Evolutionary conservation across 805 yeast genomes (phyloP), one percentile per base, ranked within the genome.

Genomic region (Clavispora carvajalis): DNA sequence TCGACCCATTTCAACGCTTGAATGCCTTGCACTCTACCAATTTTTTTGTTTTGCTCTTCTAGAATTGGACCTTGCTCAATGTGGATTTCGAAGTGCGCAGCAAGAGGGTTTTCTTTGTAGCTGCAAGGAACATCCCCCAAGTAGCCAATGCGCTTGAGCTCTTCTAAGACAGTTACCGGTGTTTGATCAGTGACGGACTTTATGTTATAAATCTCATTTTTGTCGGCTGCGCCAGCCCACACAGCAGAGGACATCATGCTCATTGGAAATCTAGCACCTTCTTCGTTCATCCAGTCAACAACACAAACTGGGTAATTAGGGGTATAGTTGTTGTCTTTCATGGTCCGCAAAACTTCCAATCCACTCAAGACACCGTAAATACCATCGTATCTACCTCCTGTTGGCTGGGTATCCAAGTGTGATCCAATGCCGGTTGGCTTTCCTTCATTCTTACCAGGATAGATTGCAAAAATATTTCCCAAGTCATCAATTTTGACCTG

Each of bases 371-470:
- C 88, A 15, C 90, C 90, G 26, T 71, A 67, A 29, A 82, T 77
- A 34, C 89, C 90, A 53, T 82, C 90, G 51, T 82, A 82, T 44
- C 86, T 67, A 9, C 90, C 89, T 29, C 89, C 90, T 7, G 82
- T 79, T 22, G 89, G 89, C 59, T 82, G 89, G 1, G 90, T 82
- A 51, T 82, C 90, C 42, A 82, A 61, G 58, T 82, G 89, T 0
- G 87, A 80, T 0, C 89, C 89, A 44, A 82, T 79, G 12, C 77
- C 86, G 1, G 80, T 80, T 12, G 88, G 83, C 3, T 69, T 57
- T 1, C 68, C 71, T 1, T 39, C 45, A 7, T 55, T 51, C 44
- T 64, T 58, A 5, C 87, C 87, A 0, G 85, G 82, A 42, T 69
- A 79, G 9, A 76, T 65, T 7, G 83, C 82, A 61, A 82, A 82